Base-by-base conservation (phyloP, 495 filamentous ascomycete genomes). In the Lasiosphaeria hispida region DNA sequence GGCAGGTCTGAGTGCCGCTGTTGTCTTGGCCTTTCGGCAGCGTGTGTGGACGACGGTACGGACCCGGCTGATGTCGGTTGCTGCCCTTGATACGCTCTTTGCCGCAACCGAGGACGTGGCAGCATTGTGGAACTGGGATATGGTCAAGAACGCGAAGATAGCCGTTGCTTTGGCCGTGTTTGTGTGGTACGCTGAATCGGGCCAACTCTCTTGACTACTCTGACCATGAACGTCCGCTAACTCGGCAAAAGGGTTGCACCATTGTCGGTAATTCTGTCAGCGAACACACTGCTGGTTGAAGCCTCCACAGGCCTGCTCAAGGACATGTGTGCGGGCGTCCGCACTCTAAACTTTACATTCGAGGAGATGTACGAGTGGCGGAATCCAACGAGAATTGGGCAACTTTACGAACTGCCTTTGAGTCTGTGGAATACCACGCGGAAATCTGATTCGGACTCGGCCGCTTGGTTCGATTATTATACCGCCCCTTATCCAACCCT, bases 391-490 rank as follows among this genome's bases (percentile, higher is more conserved):
- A 67, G 59, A 47, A 64, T 73, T 8, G 56, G 60, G 15, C 47
- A 55, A 5, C 59, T 65, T 9, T 64, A 44, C n/a, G 71, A 72
- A 23, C 47, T 72, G 15, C 66, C 73, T 0, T 14, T 69, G 8
- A 63, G 60, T 2, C 19, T 69, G 3, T 75, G 73, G 73, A 74
- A 75, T 42, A 75, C 63, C 1, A 75, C 71, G 0, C 61, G 56
- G 37, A 50, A 50, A 9, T 0, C 33, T 3, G 55, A 63, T 35
- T 51, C 43, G 4, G 36, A 57, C 18, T 48, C 58, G 1, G 47
- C 49, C 4, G 61, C 63, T 23, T 73, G 69, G 69, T 72, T 73
- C 35, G 73, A 75, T 52, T 75, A 75, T 37, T 74, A 69, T 48
- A 72, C 70, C 1, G 63, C 54, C 13, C 55, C 70, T 0, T 62